Base-by-base conservation (phyloP, 768 basidiomycete species). In the Rhizopogon vinicolor region DNA sequence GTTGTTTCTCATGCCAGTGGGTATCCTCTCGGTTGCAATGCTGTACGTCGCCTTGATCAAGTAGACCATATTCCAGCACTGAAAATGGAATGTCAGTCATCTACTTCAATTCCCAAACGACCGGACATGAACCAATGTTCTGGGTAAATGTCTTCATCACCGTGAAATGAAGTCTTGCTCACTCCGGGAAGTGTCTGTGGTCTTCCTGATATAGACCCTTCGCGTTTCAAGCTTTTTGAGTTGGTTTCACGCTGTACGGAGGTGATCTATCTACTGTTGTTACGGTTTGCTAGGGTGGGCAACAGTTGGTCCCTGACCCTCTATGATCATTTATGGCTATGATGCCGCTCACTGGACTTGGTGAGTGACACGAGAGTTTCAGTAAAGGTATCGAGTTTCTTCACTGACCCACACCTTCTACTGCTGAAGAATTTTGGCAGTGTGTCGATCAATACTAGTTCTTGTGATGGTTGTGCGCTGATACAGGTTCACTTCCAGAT, bases 341-440 rank as follows among this genome's bases (percentile, higher is more conserved):
- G 18, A 35, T 49, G 16, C 49, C 52, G 7, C 51, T 60, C 2
- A 43, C 58, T 16, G 63, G 58, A 49, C 46, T 67, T 28, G 63
- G 64, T 65, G n/a, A 65, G 52, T 53, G 42, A 13, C 2, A 22
- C 31, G 9, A 13, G 5, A 31, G 0, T 7, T 33, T 29, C 3
- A 22, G 3, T 41, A 28, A 1, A 7, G 19, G 19, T 7, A 43
- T 57, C 7, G 62, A 18, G 64, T 65, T 12, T 60, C 58, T 7
- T 56, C 53, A 9, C 5, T 60, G 19, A 58, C 57, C 2, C 66
- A 68, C 7, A 51, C 61, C 6, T 65, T 65, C 31, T 61, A 51
- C 52, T 65, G 61, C 41, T 68, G 65, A 66, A 44, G 59, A 52
- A 61, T 68, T 56, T 45, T 52, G 19, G 43, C 28, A 9, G 49